Base-by-base conservation (phyloP, 192 early-diverging fungal genomes). In the Piromyces sp. region DNA sequence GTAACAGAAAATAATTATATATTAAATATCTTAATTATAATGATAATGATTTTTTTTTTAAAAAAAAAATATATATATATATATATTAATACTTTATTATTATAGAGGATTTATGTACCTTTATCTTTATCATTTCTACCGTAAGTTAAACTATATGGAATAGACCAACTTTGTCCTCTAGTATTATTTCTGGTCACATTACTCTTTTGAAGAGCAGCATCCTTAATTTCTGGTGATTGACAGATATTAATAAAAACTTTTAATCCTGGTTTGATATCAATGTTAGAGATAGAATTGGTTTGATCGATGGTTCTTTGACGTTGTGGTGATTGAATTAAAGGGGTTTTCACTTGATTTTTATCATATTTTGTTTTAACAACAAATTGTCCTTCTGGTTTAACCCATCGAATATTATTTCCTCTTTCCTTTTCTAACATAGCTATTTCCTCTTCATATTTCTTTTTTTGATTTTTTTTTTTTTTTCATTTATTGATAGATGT, bases 191-290 rank as follows among this genome's bases (percentile, higher is more conserved):
- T 31, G 26, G 82, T 78, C 2, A 58, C 22, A n/a, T 79, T 78
- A 30, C 30, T 68, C 51, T 29, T 42, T 37, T 37, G 28, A 79
- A 80, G 58, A 1, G 58, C 84, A 15, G 86, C 87, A 30, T 81
- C 82, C 19, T 38, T 84, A 80, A 91, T 85, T 81, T 90, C 89
- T n/a, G 86, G 16, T 30, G 84, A 83, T 22, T 84, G 83, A 82
- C 90, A 90, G 22, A 91, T 84, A 81, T 91, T 91, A 31, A 91
- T 83, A 82, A 90, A 91, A 9, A 87, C 89, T 82, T 91, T 91
- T 26, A 81, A 79, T 30, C 79, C 80, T 26, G 79, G 33, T 28
- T 86, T 85, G 3, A 58, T 81, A 19, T 68, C 51, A 26, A 68
- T 11, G 9, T 9, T 68, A 7, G 51, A 26, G 1, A 68, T 26